Evolutionary conservation across 805 yeast species (phyloP).

Genomic region (Candida alai): DNA sequence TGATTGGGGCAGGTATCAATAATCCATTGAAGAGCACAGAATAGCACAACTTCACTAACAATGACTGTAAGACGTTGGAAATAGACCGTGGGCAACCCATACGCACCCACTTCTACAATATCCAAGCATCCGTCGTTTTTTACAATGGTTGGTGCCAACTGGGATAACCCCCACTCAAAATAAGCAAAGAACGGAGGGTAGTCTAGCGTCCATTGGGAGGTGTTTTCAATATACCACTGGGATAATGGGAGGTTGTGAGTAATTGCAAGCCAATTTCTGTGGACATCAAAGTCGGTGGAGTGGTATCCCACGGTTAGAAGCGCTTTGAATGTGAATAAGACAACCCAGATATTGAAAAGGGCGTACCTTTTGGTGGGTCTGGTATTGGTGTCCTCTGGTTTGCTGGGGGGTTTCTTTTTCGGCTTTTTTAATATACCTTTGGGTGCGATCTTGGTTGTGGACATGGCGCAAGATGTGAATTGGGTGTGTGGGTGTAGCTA

Average conservation of each 20-base stretch:
- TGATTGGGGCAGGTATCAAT: slow-evolving; percentile 44
- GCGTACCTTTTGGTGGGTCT: slow-evolving; percentile 15
- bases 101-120: slow-evolving; percentile 59
- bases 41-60: slow-evolving; percentile 67
- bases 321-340: slow-evolving; percentile 30
- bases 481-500: background rate
- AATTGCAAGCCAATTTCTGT: slow-evolving; percentile 94
- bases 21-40: slow-evolving; percentile 67
- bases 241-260: slow-evolving; percentile 69
- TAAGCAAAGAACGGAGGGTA: slow-evolving; percentile 98
- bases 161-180: slow-evolving; percentile 80
- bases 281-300: slow-evolving; percentile 97
- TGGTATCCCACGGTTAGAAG: slow-evolving; percentile 60
- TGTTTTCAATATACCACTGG: slow-evolving; percentile 79
- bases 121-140: slow-evolving; percentile 73
- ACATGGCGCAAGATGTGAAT: background rate
- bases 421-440: background rate
- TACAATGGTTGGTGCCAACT: slow-evolving; percentile 62
- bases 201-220: slow-evolving; percentile 90
- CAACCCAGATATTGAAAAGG: slow-evolving; percentile 34
- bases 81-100: slow-evolving; percentile 73
- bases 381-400: background rate
- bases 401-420: background rate
- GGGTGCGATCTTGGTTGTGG: too few species aligned
- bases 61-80: slow-evolving; percentile 85